Base-by-base conservation (phyloP, 306 rosid species). In the Vigna hirtella region DNA sequence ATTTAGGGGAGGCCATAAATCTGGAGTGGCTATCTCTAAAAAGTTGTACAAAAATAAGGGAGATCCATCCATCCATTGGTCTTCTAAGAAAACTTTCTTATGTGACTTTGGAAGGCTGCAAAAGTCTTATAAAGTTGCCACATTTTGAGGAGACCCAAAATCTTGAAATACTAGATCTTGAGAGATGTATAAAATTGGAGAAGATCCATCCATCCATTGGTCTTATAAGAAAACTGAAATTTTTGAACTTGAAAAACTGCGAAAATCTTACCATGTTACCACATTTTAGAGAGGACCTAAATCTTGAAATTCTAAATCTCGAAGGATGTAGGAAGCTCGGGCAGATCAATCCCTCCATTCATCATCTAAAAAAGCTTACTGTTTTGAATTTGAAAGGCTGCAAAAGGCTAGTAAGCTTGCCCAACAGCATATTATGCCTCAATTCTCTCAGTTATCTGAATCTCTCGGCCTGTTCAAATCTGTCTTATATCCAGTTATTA, bases 21-120 rank as follows among this genome's bases (percentile, higher is more conserved):
- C 73, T 76, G 9, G 4, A 0, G 66, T 0, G 0, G 0, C 43
- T 66, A 0, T 0, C 0, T 34, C 73, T 76, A 9, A 0, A 8
- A 20, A 64, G 65, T 34, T 76, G 80, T 17, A 14, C 7, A 14
- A 20, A 50, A 1, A 34, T 76, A 8, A n/a, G 1, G 11, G 12
- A 6, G 36, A 26, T 58, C 0, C 17, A 58, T 24, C 65, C 40
- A 58, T 58, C 65, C 17, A 58, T 58, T 58, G 38, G 65, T 11
- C 26, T 5, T 58, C 17, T 26, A 24, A 26, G 4, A 58, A 9
- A 58, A 7, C 65, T 58, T 26, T 3, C 0, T 58, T 1, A 0
- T 5, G 2, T 58, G 17, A 13, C 26, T 12, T 55, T 55, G 62
- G 22, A 9, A 22, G 1, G 22, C 10, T 55, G 62, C 26, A 5